Evolutionary conservation across 148 eudicot species (phyloP).

Genomic region (Bassia scoparia): DNA sequence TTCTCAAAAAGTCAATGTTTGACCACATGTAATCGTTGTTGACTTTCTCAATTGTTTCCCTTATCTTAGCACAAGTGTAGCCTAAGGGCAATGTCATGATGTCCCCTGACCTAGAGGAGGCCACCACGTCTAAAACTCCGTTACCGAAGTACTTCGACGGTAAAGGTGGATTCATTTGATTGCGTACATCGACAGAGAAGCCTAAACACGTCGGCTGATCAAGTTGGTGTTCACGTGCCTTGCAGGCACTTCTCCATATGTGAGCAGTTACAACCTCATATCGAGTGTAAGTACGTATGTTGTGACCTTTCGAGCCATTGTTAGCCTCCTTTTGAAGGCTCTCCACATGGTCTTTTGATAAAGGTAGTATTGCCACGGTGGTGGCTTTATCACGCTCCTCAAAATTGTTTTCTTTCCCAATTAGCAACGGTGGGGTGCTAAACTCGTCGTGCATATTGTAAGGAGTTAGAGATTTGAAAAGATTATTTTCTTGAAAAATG

Average conservation of each 20-base stretch:
- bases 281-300: slow-evolving; percentile 21
- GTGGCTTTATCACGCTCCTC: slow-evolving; percentile 37
- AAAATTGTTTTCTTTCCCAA: slow-evolving; percentile 19
- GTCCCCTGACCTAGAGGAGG: slow-evolving; percentile 23
- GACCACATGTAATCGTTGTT: slow-evolving; percentile 35
- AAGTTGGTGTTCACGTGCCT: slow-evolving; percentile 28
- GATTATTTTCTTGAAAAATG: slow-evolving; percentile 16
- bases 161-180: slow-evolving; percentile 35
- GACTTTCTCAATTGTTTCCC: slow-evolving; percentile 31
- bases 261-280: slow-evolving; percentile 39
- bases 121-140: slow-evolving; percentile 33
- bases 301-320: background rate
- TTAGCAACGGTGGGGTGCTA: slow-evolving; percentile 15
- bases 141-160: slow-evolving; percentile 37
- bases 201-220: slow-evolving; percentile 31
- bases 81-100: slow-evolving; percentile 24
- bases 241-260: slow-evolving; percentile 38
- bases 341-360: slow-evolving; percentile 28
- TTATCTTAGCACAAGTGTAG: slow-evolving; percentile 29
- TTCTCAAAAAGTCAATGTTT: slow-evolving; percentile 26
- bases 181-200: slow-evolving; percentile 27
- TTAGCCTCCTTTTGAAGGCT: slow-evolving; percentile 27
- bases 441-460: background rate
- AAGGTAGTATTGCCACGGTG: slow-evolving; percentile 8
- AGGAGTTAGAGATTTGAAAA: background rate